Evolutionary conservation across 2,329 filamentous ascomycete species (phyloP).

Genomic region (Dothistroma septosporum): DNA sequence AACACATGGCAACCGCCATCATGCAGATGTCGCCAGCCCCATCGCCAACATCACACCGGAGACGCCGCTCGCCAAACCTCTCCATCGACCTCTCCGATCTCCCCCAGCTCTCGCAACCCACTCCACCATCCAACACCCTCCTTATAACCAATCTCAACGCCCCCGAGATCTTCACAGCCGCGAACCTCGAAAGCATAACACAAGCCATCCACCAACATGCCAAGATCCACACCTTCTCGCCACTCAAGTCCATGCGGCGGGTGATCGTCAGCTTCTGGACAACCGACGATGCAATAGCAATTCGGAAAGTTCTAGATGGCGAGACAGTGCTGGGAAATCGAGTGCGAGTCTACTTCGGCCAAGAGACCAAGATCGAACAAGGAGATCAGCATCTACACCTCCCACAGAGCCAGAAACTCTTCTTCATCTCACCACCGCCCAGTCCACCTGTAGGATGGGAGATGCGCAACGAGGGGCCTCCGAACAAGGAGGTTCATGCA

Average conservation of each 20-base stretch:
- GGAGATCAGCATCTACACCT: slow-evolving; percentile 48
- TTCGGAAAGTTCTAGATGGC: slow-evolving; percentile 69
- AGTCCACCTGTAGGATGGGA: slow-evolving; percentile 63
- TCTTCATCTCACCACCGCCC: slow-evolving; percentile 64
- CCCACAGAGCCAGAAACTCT: slow-evolving; percentile 58
- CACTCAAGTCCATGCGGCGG: slow-evolving; percentile 76
- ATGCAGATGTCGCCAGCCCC: slow-evolving; percentile 15
- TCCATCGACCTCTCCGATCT: slow-evolving; percentile 12
- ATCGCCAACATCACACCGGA: slow-evolving; percentile 18
- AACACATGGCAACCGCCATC: slow-evolving; percentile 10
- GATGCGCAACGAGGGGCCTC: slow-evolving; percentile 58
- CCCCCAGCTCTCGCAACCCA: slow-evolving; percentile 63
- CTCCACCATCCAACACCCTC: slow-evolving; percentile 75
- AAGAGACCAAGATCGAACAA: slow-evolving; percentile 45
- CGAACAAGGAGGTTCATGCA: slow-evolving; percentile 63
- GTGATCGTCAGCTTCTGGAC: slow-evolving; percentile 76
- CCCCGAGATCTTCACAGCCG: slow-evolving; percentile 66
- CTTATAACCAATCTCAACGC: slow-evolving; percentile 77
- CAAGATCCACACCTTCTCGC: slow-evolving; percentile 71
- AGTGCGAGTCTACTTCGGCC: slow-evolving; percentile 62
- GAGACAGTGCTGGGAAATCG: slow-evolving; percentile 67
- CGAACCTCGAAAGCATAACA: slow-evolving; percentile 70
- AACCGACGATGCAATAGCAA: slow-evolving; percentile 63
- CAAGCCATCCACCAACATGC: slow-evolving; percentile 66
- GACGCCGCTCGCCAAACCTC: slow-evolving; percentile 37